These are phyloP conservation scores for Epicoccum nigrum DNA, from an alignment of 2,329 filamentous ascomycete genomes.

Conservation along the genomic window DNA sequence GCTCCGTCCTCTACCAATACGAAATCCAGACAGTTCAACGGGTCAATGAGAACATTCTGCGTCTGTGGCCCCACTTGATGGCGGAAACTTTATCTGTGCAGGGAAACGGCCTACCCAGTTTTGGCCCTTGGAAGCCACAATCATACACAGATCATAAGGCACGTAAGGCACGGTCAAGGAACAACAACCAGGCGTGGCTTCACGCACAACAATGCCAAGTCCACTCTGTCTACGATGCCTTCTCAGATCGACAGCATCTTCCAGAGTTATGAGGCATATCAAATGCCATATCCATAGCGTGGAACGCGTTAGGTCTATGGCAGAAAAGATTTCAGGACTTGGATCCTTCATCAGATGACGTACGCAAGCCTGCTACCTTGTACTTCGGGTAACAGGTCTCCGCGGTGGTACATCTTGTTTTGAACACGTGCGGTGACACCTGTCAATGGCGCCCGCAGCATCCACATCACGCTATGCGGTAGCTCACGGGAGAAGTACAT, in stretches of 20 bases:
- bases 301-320: no score
- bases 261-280: no score
- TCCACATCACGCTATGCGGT: background rate
- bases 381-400: background rate
- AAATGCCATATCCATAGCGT: no score
- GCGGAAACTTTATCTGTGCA: slow-evolving; percentile 4
- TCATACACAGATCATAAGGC: no score
- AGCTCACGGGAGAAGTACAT: background rate
- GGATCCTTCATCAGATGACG: background rate
- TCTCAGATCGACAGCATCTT: no score
- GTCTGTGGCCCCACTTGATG: slow-evolving; percentile 6
- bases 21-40: background rate
- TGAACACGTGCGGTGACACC: slow-evolving; percentile 1
- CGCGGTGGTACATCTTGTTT: background rate
- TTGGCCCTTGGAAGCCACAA: background rate
- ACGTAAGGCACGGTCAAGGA: slow-evolving; percentile 1
- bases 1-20: background rate
- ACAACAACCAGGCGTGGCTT: background rate
- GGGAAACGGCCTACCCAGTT: background rate
- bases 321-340: background rate
- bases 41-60: background rate
- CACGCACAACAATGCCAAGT: slow-evolving; percentile 1
- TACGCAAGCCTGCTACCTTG: background rate
- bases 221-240: no score
- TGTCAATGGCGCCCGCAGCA: slow-evolving; percentile 1